Evolutionary conservation across 225 moss, liverwort and hornwort species (phyloP), one percentile per base, ranked within the genome.

Genomic region (Takakia lepidozioides): DNA sequence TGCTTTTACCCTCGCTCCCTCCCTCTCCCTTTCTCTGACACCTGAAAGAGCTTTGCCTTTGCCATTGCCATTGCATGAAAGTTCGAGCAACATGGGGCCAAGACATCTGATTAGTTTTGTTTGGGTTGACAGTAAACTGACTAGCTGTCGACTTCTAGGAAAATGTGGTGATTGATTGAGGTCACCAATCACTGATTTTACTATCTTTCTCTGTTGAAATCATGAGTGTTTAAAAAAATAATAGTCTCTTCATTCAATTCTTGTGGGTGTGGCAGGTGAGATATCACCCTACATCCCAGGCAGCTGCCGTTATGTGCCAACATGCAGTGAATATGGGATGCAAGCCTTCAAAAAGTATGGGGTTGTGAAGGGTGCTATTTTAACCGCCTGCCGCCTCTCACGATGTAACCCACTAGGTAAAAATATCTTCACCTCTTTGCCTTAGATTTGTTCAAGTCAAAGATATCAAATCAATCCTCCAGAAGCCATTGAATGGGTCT

Each of bases 261-360:
- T 49, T 14, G 20, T 29, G 16, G 22, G 2, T 48, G 68, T 64
- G 68, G 43, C 58, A 95, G 95, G 77, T 1, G 87, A 90, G 63
- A 71, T 95, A 32, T 95, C 95, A 46, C 80, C 90, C 20, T 35
- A 79, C 17, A 51, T 85, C 42, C 95, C 90, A 44, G 80, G 86
- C 15, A 87, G 87, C 52, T 95, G 95, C 69, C 84, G 95, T 19
- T 95, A 82, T 57, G 82, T 95, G 10, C 95, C 95, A 55, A 95
- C 90, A 2, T 95, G 95, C 35, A 95, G 95, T 54, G 90, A 90
- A 30, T 95, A 90, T 60, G 87, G 86, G 15, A 84, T 84, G 66
- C 79, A 84, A 71, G 90, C 95, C 25, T 95, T 79, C 48, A 87
- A 73, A 59, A 87, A 60, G 36, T 95, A 95, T 3, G 90, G 90